These are phyloP conservation scores for Fusarium veterinarium DNA, from an alignment of 2,329 filamentous ascomycete species.

Conservation along the genomic window DNA sequence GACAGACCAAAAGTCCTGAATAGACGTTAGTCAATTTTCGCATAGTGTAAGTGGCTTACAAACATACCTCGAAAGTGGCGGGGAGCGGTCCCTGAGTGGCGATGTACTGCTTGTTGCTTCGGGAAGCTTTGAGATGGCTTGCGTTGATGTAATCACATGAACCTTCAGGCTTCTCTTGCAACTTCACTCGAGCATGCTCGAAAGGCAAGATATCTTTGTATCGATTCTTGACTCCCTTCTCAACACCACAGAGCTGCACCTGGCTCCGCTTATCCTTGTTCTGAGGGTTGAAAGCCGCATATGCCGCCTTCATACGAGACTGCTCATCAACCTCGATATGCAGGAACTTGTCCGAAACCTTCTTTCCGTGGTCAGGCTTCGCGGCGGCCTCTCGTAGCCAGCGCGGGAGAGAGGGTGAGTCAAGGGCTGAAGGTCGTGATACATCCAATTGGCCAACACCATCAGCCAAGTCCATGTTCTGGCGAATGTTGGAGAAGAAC, in stretches of 20 bases:
- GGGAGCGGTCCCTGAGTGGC: conserved; percentile 94
- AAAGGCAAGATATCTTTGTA: conserved; percentile 99
- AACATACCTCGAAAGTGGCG: conserved; percentile 85
- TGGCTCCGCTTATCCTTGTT: conserved; percentile 43
- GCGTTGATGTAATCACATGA: conserved; percentile 96
- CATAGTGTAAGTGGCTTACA: conserved; percentile 40
- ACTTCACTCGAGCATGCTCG: conserved; percentile 88
- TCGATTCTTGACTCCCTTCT: conserved; percentile 93
- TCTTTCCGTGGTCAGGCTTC: conserved; percentile 77
- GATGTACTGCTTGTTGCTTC: conserved; percentile 93
- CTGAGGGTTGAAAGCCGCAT: conserved; percentile 61
- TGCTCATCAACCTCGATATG: conserved; percentile 87
- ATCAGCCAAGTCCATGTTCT: conserved; percentile 94
- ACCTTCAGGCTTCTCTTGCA: conserved; percentile 74
- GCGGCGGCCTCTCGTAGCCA: conserved; percentile 82
- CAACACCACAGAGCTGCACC: conserved; percentile 88
- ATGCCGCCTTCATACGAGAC: conserved; percentile 88
- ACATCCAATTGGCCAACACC: conserved; percentile 87
- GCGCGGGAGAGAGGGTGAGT: conserved; percentile 68
- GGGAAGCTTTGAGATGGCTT: conserved; percentile 81
- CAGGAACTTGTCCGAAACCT: conserved; percentile 85
- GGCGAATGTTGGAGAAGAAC: conserved; percentile 95
- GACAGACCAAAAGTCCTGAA: conserved; percentile 95
- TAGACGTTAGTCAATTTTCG: conserved; percentile 42
- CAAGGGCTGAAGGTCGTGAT: conserved; percentile 58